Evolutionary conservation across 192 early-diverging fungal species (phyloP).

Genomic region (Glomus cerebriforme): DNA sequence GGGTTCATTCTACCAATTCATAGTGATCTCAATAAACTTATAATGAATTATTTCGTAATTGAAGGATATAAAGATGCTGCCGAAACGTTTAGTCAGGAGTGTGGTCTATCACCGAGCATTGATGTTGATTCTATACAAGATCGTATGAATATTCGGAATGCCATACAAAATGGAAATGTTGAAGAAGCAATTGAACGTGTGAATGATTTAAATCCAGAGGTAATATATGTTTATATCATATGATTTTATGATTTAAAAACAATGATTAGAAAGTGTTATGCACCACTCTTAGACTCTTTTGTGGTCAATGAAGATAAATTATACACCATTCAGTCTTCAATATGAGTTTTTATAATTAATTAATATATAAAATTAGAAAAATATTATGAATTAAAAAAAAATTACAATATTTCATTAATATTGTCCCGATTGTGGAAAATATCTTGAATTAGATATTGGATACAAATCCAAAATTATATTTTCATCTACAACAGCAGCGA

Average conservation of each 20-base stretch:
- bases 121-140: constrained; percentile 92
- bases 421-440: constrained; percentile 17
- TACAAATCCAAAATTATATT: constrained; percentile 89
- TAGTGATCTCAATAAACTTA: constrained; percentile 94
- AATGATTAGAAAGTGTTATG: constrained; percentile 33
- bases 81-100: constrained; percentile 91
- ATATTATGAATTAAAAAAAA: not conserved
- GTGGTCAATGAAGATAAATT: constrained; percentile 15
- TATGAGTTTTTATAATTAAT: constrained; percentile 13
- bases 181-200: constrained; percentile 95
- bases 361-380: not conserved
- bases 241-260: not conserved
- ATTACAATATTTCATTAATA: constrained; percentile 17
- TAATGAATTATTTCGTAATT: constrained; percentile 99
- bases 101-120: constrained; percentile 75
- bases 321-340: constrained; percentile 35
- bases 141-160: constrained; percentile 91
- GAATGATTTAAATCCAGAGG: constrained; percentile 98
- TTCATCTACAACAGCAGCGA: constrained; percentile 96
- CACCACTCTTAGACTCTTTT: constrained; percentile 26
- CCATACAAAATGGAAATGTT: constrained; percentile 88
- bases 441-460: constrained; percentile 77
- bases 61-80: constrained; percentile 99
- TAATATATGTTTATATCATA: constrained; percentile 38
- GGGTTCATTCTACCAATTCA: not conserved